Base-by-base conservation (phyloP, 2,329 filamentous ascomycete species). In the Penicillium digitatum region DNA sequence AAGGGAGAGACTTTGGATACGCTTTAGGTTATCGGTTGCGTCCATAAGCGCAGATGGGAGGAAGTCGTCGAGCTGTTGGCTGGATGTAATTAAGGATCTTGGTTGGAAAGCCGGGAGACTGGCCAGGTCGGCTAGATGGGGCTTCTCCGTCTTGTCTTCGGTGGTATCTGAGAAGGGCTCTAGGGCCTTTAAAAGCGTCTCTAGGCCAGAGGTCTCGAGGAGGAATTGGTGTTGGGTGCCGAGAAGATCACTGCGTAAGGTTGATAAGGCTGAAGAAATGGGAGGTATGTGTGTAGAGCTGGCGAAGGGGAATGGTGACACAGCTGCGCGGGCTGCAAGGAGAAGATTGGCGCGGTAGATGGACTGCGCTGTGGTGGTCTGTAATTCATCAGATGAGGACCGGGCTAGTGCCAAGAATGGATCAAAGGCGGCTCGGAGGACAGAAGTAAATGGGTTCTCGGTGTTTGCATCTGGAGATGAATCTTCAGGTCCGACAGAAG, bases 21-120 rank as follows among this genome's bases (percentile, higher is more conserved):
- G 79, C 60, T 87, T 87, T 26, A 97, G 73, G 57, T 90, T 89
- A 48, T 94, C 88, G 64, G 89, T 85, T 3, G 92, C 92, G 69
- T 99, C 94, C 79, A 96, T 93, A 29, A 96, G 80, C 3, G 93
- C 94, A 1, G 90, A 95, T 0, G 94, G 92, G 24, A 99, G 78
- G 74, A 97, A 99, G 57, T 90, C 86, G 67, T 99, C 94, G 7
- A 99, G 79, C 38, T 81, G 82, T 65, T 92, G 89, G 64, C 89
- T 89, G 2, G 87, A 85, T 47, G 79, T 75, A 1, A 81, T 75
- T n/a, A 97, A 78, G 0, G 80, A 73, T 5, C 80, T 74, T 0
- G 83, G 80, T 55, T 86, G 81, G 66, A 90, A 83, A 4, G 80
- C 74, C 0, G 80, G 77, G 1, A 87, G 76, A 1, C 68, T 67